Evolutionary conservation across 495 filamentous ascomycete species (phyloP), one percentile per base, ranked within the genome.

Genomic region (Penicillium parvum): DNA sequence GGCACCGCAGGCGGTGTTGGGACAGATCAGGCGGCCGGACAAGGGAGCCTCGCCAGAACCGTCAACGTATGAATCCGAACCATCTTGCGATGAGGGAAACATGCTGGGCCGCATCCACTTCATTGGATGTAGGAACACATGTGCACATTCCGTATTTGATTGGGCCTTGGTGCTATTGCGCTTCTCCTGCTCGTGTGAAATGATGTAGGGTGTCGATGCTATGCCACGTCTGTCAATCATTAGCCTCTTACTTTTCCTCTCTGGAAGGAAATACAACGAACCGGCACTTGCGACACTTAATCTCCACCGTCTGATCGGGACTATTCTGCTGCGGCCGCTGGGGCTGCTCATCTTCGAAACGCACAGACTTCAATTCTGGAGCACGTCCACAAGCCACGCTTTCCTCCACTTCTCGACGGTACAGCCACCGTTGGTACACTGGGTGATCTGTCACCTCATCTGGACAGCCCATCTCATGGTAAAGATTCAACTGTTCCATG

Each of bases 91-190:
- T 15, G 50, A 35, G 18, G 69, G 67, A 45, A 70, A 72, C 10
- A 97, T 77, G 49, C 80, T 82, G 0, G 82, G 72, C 2, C 84
- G 78, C 92, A 97, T 97, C 94, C 91, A 97, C 14, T 83, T 86
- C 14, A 97, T 74, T 2, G 90, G 88, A 41, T 96, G 88, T 39
- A 97, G 60, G 63, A 95, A 96, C 47, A 88, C 75, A 57, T 97
- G 92, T 4, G 84, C 81, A 53, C 90, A 98, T 18, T 65, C 55
- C 22, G 60, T 42, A 32, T 40, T 37, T 9, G 53, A 35, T 36
- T 33, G 21, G 10, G 46, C 27, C 37, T 56, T 64, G 20, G 46
- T 43, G 16, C 40, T 45, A 8, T 49, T 43, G 30, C 55, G 35
- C 35, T 63, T 50, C 18, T 57, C 41, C 20, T 50, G 17, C 20